Evolutionary conservation across 2,329 filamentous ascomycete species (phyloP).

Genomic region (Cladosporium sphaerospermum): DNA sequence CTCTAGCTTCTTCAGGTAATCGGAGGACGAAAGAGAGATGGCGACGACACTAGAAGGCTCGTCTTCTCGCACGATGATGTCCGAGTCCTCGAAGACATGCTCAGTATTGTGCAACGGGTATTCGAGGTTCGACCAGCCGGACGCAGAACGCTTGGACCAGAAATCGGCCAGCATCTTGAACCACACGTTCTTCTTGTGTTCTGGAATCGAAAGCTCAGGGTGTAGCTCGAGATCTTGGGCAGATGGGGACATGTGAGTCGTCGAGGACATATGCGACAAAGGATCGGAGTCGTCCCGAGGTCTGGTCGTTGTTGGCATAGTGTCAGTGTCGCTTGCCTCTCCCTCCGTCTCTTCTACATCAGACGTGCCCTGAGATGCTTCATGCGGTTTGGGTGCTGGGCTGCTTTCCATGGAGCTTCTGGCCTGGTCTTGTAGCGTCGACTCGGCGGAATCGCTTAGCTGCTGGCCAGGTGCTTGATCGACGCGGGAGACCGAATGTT

Average conservation of each 20-base stretch:
- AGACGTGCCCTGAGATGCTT: neutral
- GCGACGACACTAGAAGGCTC: conserved; percentile 96
- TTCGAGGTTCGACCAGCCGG: conserved; percentile 85
- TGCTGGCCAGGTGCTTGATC: conserved; percentile 6
- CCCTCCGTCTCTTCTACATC: conserved; percentile 34
- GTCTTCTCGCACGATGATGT: conserved; percentile 95
- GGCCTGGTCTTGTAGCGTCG: neutral
- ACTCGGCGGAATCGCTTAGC: neutral
- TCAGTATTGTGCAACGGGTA: conserved; percentile 79
- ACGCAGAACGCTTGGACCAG: conserved; percentile 95
- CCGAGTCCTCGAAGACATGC: conserved; percentile 93
- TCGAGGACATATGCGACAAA: conserved; percentile 39
- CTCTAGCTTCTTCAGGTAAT: conserved; percentile 75
- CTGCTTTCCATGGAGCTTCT: neutral
- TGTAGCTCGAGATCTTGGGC: conserved; percentile 51
- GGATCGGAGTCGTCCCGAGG: conserved; percentile 41
- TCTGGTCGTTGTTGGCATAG: conserved; percentile 64
- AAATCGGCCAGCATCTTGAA: conserved; percentile 97
- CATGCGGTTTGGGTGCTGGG: neutral
- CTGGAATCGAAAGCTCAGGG: conserved; percentile 69
- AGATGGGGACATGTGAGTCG: conserved; percentile 49
- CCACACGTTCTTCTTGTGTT: conserved; percentile 85
- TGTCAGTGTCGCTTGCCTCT: conserved; percentile 60
- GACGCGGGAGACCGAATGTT: conserved; percentile 1
- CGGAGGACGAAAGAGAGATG: conserved; percentile 78